phyloP scores from a whole-genome alignment of 208 protist species.

The Porcisia deanei region DNA sequence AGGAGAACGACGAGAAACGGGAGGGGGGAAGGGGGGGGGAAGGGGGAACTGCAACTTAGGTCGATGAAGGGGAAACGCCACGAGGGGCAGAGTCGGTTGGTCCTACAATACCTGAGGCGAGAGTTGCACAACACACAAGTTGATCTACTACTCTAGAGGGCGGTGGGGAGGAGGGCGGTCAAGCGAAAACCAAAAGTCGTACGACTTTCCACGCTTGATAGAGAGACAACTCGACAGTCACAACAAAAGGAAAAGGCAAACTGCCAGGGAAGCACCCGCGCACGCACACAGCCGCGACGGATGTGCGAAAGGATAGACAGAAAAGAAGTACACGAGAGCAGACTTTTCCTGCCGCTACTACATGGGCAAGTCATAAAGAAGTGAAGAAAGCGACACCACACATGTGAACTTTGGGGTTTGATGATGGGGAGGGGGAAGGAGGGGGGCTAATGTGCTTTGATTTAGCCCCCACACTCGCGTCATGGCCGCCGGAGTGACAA shows the following conservation, averaged over 20 bases:
- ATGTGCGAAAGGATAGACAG: neutral
- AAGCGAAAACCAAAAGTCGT: too few relatives aligned
- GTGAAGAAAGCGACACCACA: neutral
- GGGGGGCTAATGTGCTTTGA: neutral
- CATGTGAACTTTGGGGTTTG: too few relatives aligned
- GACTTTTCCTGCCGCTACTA: neutral
- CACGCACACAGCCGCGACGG: neutral
- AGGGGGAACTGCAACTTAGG: too few relatives aligned
- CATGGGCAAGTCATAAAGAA: neutral
- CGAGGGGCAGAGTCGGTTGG: neutral
- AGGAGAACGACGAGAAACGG: neutral
- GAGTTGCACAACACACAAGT: neutral
- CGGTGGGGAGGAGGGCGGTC: neutral
- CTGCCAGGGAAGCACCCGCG: neutral
- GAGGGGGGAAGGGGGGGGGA: neutral
- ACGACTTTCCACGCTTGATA: neutral
- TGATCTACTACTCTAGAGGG: neutral
- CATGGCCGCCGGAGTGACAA: neutral
- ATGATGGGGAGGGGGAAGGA: too few relatives aligned
- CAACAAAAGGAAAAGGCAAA: neutral
- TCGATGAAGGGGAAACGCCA: neutral
- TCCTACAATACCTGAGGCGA: neutral
- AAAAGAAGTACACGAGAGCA: neutral
- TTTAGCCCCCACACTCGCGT: too few relatives aligned
- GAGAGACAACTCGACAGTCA: too few relatives aligned